Base-by-base conservation (phyloP, 2,329 filamentous ascomycete species). In the Diaporthe ilicicola region DNA sequence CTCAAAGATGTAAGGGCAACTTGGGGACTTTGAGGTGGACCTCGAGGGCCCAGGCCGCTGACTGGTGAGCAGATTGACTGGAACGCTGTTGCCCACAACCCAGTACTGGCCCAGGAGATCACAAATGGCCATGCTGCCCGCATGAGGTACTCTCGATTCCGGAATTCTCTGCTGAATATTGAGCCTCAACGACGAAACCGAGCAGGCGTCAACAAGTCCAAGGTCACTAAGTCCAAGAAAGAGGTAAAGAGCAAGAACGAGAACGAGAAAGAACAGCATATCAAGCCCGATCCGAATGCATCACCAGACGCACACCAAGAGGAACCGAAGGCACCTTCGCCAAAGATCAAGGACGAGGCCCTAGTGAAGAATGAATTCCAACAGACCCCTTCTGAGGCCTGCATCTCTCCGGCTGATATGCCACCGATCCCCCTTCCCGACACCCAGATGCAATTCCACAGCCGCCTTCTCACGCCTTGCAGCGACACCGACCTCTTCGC, bases 51-150 rank as follows among this genome's bases (percentile, higher is more conserved):
- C 32, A 48, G 34, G 53, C 70, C 10, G 51, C 75, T 79, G 62
- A 78, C 59, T 6, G 53, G 7, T n/a, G 9, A 34, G 46, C 68
- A 90, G 88, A 88, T 90, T 75, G 86, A 90, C 77, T 90, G 88
- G 88, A 86, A 86, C 72, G 79, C 84, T 76, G 88, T 90, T 54
- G 88, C 88, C 67, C 78, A 82, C 44, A 86, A 89, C 72, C 86
- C 87, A 24, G 82, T 88, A 59, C 82, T 90, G 12, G 73, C 84
- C 29, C 83, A 88, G 62, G 81, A 84, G 74, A 89, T 90, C 71
- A 84, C 86, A 73, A 90, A 90, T 75, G 88, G 88, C 54, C 88
- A 90, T 77, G 88, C 88, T 37, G 88, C 88, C 39, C 85, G 88
- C 59, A 90, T 90, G 88, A 83, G 88, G 68, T 90, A 85, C 77